A percentile compares a stretch with the other conserved stretches of the same genome.
These are phyloP conservation scores for Pyrrhoderma lamaoense DNA, from an alignment of 1,284 basidiomycete genomes.

Conservation along the genomic window DNA sequence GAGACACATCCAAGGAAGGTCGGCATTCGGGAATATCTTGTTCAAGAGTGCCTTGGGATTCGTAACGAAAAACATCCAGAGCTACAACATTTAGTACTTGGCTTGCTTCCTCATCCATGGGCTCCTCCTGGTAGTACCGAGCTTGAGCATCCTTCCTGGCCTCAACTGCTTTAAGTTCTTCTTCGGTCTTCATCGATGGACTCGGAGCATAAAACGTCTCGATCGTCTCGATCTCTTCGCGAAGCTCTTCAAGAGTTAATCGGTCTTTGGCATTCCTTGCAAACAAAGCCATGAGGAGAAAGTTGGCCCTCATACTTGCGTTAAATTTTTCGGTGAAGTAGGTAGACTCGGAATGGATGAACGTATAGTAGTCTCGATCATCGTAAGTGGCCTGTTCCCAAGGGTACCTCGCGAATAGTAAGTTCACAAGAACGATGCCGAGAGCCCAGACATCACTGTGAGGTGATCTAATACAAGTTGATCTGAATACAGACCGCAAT, in stretches of 20 bases:
- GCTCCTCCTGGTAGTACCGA: no score
- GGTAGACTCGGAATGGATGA: conserved; percentile 37
- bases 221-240: conserved; percentile 21
- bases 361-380: conserved; percentile 54
- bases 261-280: conserved; percentile 31
- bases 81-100: no score
- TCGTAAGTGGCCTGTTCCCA: conserved; percentile 54
- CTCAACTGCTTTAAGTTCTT: no score
- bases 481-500: conserved; percentile 21
- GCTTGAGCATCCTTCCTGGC: no score
- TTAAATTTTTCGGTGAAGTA: conserved; percentile 44
- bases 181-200: no score
- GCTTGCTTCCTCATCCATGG: no score
- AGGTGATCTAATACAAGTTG: conserved; percentile 40
- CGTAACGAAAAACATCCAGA: not conserved
- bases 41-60: not conserved
- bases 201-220: conserved; percentile 23
- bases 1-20: no score
- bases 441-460: conserved; percentile 66
- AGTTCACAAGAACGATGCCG: conserved; percentile 60
- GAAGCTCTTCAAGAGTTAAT: conserved; percentile 24
- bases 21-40: not conserved
- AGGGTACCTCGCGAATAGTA: conserved; percentile 59
- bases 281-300: conserved; percentile 29
- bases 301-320: conserved; percentile 34